Evolutionary conservation across 2,329 filamentous ascomycete species (phyloP), one percentile per base, ranked within the genome.

Genomic region (Phaeosphaeria sp.): DNA sequence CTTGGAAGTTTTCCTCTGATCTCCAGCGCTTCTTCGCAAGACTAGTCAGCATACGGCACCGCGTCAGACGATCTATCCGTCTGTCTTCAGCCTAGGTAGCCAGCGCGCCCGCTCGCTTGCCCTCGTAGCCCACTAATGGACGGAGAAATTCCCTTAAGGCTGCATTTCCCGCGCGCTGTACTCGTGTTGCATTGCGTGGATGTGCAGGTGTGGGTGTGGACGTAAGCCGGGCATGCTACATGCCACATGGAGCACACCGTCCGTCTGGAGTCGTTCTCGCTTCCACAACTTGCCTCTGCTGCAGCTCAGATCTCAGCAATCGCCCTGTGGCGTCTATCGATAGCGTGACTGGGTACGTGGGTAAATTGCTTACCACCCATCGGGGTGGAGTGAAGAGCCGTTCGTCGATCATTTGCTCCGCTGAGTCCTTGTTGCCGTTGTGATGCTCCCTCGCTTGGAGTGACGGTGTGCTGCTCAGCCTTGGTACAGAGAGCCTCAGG

Each of bases 71-170:
- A 36, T 13, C 30, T 36, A 13, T 36, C 30, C 11, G 30, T 6
- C 30, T 36, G 30, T 13, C 30, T 36, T 36, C 3, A 36, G 30
- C 30, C 30, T 36, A 36, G 30, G 20, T 13, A 6, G 30, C 30
- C 6, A 36, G 30, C 11, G 30, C 11, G 30, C 30, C 30, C 18
- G 25, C 15, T 49, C 27, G 46, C 46, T 49, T 49, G 27, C 27
- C 46, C 46, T 49, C 20, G 25, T 9, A 7, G 2, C 2, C 24
- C 17, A 49, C 25, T 22, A 54, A 60, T 44, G 60, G 59, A 49
- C 46, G n/a, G 46, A 49, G 24, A 49, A 33, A n/a, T 49, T 33
- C 46, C 30, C 11, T 20, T 25, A 49, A 49, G 46, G 46, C 46
- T 33, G 25, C 46, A 49, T 30, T n/a, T 36, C 18, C 17, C 5